A percentile compares a stretch with the other conserved stretches of the same genome.
Evolutionary conservation across 2,329 filamentous ascomycete species (phyloP).

Genomic region (Bipolaris cookei): DNA sequence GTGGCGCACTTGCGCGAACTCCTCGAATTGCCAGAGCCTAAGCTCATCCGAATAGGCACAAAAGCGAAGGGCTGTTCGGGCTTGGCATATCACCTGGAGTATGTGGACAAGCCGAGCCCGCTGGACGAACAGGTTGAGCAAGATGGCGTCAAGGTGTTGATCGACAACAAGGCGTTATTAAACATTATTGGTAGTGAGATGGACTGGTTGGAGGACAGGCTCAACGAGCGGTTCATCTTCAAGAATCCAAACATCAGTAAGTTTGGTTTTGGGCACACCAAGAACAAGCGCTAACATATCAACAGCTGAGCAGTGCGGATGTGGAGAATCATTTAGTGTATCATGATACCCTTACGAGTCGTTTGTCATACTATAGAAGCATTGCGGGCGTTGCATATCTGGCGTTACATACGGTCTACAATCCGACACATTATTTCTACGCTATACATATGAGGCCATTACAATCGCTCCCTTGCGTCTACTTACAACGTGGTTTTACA

Average conservation of each 20-base stretch:
- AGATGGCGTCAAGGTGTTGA: constrained; percentile 92
- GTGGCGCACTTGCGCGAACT: constrained; percentile 78
- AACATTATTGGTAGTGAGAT: constrained; percentile 99
- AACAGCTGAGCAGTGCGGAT: constrained; percentile 91
- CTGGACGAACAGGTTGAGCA: constrained; percentile 96
- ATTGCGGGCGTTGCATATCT: constrained; percentile 28
- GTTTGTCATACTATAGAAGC: constrained; percentile 29
- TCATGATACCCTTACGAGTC: constrained; percentile 41
- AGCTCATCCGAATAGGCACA: constrained; percentile 92
- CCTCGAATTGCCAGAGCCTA: constrained; percentile 84
- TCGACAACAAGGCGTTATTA: constrained; percentile 96
- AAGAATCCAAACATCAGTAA: constrained; percentile 97
- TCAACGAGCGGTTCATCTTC: constrained; percentile 92
- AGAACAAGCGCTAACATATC: constrained; percentile 30
- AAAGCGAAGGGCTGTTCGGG: constrained; percentile 94
- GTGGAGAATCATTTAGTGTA: constrained; percentile 87
- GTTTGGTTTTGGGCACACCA: constrained; percentile 49
- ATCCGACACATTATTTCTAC: background rate
- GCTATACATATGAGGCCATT: background rate
- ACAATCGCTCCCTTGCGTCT: background rate
- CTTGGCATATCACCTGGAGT: constrained; percentile 90
- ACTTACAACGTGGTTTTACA: constrained; percentile 43
- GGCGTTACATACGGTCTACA: constrained; percentile 8
- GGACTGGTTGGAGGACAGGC: constrained; percentile 97
- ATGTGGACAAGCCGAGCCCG: constrained; percentile 84